A percentile compares a stretch with the other conserved stretches of the same genome.
phyloP scores from a whole-genome alignment of 495 filamentous ascomycete genomes.

The Hypoxylon crocopeplum region DNA sequence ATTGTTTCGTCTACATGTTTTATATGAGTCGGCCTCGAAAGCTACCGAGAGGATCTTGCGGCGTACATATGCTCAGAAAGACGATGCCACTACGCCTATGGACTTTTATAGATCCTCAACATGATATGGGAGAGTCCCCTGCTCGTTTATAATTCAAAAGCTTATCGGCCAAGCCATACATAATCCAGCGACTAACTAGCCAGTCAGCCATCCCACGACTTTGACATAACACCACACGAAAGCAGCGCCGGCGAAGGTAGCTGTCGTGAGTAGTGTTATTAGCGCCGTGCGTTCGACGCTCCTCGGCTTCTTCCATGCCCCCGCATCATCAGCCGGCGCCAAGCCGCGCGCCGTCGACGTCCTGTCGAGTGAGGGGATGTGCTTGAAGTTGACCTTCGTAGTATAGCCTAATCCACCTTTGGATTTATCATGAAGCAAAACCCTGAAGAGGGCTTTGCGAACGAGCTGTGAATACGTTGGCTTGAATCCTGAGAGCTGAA shows the following conservation, averaged over 20 bases:
- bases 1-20: background rate
- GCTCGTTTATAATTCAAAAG: too few relatives aligned
- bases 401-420: slow-evolving; percentile 64
- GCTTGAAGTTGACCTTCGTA: slow-evolving; percentile 68
- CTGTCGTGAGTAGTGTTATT: slow-evolving; percentile 20
- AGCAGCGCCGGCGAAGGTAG: slow-evolving; percentile 8
- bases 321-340: background rate
- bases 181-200: background rate
- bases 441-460: slow-evolving; percentile 59
- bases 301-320: background rate
- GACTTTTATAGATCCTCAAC: too few relatives aligned
- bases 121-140: too few relatives aligned
- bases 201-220: slow-evolving; percentile 1
- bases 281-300: slow-evolving; percentile 30
- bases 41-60: too few relatives aligned
- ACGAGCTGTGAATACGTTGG: slow-evolving; percentile 39
- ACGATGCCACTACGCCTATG: too few relatives aligned
- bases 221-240: slow-evolving; percentile 25
- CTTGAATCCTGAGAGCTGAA: too few relatives aligned
- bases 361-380: slow-evolving; percentile 57
- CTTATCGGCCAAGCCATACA: background rate
- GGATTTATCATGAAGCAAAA: slow-evolving; percentile 58
- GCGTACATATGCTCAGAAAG: too few relatives aligned
- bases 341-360: slow-evolving; percentile 29
- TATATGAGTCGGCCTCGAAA: too few relatives aligned